Conservation (phyloP, 139 green algal genomes). For the Ettlia oleoabundans region DNA sequence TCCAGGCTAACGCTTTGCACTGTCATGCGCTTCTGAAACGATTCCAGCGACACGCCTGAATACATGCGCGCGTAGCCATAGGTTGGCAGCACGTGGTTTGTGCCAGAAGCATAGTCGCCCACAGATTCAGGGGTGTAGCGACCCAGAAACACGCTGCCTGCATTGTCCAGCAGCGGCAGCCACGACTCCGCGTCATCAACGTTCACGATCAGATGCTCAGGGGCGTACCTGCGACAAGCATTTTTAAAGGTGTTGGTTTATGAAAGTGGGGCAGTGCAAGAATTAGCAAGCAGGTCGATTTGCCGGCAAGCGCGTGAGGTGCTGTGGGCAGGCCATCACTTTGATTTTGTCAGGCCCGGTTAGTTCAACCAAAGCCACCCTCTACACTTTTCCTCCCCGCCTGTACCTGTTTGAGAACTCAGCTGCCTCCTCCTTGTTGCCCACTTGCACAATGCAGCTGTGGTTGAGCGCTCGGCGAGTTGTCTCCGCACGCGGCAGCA, state of each 20-base stretch:
- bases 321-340: background rate
- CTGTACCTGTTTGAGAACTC: slow-evolving; percentile 84
- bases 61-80: slow-evolving; percentile 99
- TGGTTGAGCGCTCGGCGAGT: slow-evolving; percentile 90
- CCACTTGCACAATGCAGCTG: slow-evolving; percentile 80
- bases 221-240: slow-evolving; percentile 77
- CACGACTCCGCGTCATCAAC: slow-evolving; percentile 86
- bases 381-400: too few species aligned
- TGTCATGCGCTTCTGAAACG: slow-evolving; percentile 98
- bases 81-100: slow-evolving; percentile 98
- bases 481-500: slow-evolving; percentile 86
- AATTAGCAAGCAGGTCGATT: background rate
- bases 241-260: too few species aligned
- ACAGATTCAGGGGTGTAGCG: slow-evolving; percentile 95
- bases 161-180: slow-evolving; percentile 88
- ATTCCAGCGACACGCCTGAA: slow-evolving; percentile 92
- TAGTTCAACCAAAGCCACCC: too few species aligned
- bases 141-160: slow-evolving; percentile 95
- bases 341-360: too few species aligned
- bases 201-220: slow-evolving; percentile 99
- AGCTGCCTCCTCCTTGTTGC: slow-evolving; percentile 70
- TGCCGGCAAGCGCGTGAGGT: background rate
- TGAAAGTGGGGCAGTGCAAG: background rate
- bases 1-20: slow-evolving; percentile 87
- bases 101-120: slow-evolving; percentile 97